Evolutionary conservation across 1,284 basidiomycete species (phyloP).

Genomic region (Cutaneotrichosporon arboriforme): DNA sequence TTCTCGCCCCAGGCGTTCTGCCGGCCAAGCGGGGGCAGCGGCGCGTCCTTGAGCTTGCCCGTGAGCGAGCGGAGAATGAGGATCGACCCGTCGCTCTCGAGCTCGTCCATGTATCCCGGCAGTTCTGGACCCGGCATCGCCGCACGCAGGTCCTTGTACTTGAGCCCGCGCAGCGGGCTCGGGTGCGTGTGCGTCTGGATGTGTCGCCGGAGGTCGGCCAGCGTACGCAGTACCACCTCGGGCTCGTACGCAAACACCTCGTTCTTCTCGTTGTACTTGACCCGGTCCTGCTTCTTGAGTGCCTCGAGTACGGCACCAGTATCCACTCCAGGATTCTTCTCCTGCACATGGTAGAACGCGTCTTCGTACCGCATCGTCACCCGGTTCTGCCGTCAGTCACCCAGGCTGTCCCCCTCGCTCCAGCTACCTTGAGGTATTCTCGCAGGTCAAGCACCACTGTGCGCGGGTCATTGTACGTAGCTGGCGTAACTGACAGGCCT

Average conservation of each 20-base stretch:
- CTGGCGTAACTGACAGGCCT: constrained; percentile 10
- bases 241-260: constrained; percentile 44
- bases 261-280: constrained; percentile 41
- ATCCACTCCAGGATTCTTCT: constrained; percentile 29
- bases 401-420: no score
- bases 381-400: constrained; percentile 17
- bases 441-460: constrained; percentile 32
- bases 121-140: constrained; percentile 27
- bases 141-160: constrained; percentile 31
- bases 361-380: constrained; percentile 31
- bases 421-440: constrained; percentile 29
- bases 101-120: constrained; percentile 21
- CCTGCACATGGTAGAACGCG: constrained; percentile 34
- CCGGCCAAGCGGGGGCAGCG: constrained; percentile 39
- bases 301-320: constrained; percentile 30
- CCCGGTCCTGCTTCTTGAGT: constrained; percentile 37
- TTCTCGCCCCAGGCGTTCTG: constrained; percentile 36
- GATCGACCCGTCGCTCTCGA: constrained; percentile 37
- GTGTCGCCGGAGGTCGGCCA: constrained; percentile 33
- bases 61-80: constrained; percentile 42
- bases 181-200: constrained; percentile 41
- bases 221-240: constrained; percentile 32
- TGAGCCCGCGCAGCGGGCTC: constrained; percentile 27
- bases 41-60: constrained; percentile 33
- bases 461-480: constrained; percentile 26